Conservation (phyloP, 2,329 filamentous ascomycete genomes). For the Magnaporthiopsis poae region DNA sequence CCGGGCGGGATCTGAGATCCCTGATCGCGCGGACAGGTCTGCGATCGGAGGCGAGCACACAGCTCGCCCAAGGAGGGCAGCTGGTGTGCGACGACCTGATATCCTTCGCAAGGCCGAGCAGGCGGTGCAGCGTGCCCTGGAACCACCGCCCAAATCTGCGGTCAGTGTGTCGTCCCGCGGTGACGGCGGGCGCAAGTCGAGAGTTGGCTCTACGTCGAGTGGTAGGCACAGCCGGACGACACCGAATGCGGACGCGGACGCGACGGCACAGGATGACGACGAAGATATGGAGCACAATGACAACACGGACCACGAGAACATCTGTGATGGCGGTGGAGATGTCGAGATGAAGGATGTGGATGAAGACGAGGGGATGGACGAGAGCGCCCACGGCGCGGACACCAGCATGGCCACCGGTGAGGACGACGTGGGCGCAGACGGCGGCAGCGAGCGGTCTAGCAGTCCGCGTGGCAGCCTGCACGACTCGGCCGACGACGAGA, state of each 20-base stretch:
- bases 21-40: conserved; percentile 23
- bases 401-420: conserved; percentile 8
- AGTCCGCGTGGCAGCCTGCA: conserved; percentile 47
- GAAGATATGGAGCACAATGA: conserved; percentile 26
- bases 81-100: conserved; percentile 45
- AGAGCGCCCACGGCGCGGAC: conserved; percentile 20
- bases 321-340: conserved; percentile 24
- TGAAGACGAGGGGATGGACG: conserved; percentile 17
- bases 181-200: conserved; percentile 28
- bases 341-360: conserved; percentile 36
- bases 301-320: conserved; percentile 28
- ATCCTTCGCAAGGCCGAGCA: conserved; percentile 54
- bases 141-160: conserved; percentile 27
- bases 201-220: conserved; percentile 42
- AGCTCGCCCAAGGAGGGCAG: conserved; percentile 27
- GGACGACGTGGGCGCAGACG: conserved; percentile 21
- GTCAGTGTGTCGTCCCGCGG: conserved; percentile 1
- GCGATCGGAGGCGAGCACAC: conserved; percentile 25
- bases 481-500: conserved; percentile 59
- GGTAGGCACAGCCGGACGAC: conserved; percentile 32
- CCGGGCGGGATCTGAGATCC: conserved; percentile 15
- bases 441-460: conserved; percentile 32
- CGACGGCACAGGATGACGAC: conserved; percentile 18
- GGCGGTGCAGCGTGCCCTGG: conserved; percentile 40
- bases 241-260: conserved; percentile 22